Evolutionary conservation across 208 protist genomes (phyloP).

Genomic region (Crithidia acanthocephali): DNA sequence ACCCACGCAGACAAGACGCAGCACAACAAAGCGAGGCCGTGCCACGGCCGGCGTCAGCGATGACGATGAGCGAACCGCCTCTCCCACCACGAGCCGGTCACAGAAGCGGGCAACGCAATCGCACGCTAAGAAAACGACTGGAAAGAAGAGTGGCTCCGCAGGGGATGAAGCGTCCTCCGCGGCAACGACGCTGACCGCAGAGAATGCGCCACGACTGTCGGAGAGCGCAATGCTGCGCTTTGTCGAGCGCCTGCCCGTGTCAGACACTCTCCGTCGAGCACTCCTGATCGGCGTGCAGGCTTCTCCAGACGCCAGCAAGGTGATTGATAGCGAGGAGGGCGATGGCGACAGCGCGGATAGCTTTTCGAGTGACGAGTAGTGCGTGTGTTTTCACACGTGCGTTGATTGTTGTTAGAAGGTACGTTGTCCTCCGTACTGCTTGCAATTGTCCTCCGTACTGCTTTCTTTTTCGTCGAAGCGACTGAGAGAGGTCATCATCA

Average conservation of each 20-base stretch:
- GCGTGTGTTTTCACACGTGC: background rate
- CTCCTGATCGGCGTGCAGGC: slow-evolving; percentile 32
- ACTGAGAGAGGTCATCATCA: too few relatives aligned
- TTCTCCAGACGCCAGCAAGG: background rate
- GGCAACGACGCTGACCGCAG: background rate
- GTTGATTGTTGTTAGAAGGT: too few relatives aligned
- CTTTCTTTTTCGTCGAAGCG: too few relatives aligned
- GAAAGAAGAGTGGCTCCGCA: background rate
- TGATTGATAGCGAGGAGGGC: background rate
- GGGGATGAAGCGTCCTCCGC: background rate
- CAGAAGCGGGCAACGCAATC: background rate
- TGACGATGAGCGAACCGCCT: background rate
- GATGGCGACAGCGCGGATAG: background rate
- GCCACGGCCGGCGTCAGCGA: background rate
- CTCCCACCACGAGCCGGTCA: background rate
- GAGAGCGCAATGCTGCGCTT: slow-evolving; percentile 28
- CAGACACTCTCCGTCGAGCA: slow-evolving; percentile 25
- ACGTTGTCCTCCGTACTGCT: background rate
- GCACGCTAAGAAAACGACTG: background rate
- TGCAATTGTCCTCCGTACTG: background rate
- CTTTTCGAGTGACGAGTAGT: background rate
- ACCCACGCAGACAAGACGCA: background rate
- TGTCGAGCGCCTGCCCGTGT: slow-evolving; percentile 24
- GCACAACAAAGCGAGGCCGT: slow-evolving; percentile 16
- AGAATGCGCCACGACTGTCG: slow-evolving; percentile 3